Evolutionary conservation across 352 stramenopile genomes (phyloP).

Genomic region (Phytophthora europaea): DNA sequence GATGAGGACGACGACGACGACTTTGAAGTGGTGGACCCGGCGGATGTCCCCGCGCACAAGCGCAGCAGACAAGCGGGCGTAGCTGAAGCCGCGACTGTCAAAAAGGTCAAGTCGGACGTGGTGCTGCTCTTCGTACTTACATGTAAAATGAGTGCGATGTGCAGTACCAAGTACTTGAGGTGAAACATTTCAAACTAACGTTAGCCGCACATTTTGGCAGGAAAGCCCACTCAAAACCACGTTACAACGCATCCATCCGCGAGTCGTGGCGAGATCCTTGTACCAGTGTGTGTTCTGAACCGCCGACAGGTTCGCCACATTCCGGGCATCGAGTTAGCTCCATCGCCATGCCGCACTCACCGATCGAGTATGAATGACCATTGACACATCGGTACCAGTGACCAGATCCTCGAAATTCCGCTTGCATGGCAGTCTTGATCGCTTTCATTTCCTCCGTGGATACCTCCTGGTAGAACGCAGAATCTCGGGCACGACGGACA

Average conservation of each 20-base stretch:
- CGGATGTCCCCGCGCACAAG: conserved; percentile 34
- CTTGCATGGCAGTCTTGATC: conserved; percentile 48
- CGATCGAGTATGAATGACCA: conserved; percentile 88
- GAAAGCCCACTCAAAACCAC: neutral
- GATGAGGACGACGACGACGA: conserved; percentile 36
- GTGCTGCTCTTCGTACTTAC: conserved; percentile 42
- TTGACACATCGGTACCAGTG: conserved; percentile 86
- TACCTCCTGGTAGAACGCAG: conserved; percentile 47
- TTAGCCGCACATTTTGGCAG: too few species aligned
- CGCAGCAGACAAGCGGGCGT: conserved; percentile 20
- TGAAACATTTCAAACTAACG: too few species aligned
- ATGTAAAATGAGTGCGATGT: too few species aligned
- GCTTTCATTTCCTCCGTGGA: conserved; percentile 36
- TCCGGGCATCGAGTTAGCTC: conserved; percentile 68
- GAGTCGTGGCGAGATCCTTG: conserved; percentile 19
- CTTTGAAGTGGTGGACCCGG: conserved; percentile 38
- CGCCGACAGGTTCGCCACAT: conserved; percentile 73
- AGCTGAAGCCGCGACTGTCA: conserved; percentile 15
- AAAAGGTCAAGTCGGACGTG: conserved; percentile 43
- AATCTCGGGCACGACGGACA: conserved; percentile 18
- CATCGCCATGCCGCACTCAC: conserved; percentile 86
- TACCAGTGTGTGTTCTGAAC: conserved; percentile 46
- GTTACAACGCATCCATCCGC: conserved; percentile 31
- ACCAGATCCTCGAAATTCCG: conserved; percentile 38
- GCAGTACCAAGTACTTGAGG: too few species aligned